phyloP scores from a whole-genome alignment of 805 yeast species.

The Hermanozyma aechmeae region DNA sequence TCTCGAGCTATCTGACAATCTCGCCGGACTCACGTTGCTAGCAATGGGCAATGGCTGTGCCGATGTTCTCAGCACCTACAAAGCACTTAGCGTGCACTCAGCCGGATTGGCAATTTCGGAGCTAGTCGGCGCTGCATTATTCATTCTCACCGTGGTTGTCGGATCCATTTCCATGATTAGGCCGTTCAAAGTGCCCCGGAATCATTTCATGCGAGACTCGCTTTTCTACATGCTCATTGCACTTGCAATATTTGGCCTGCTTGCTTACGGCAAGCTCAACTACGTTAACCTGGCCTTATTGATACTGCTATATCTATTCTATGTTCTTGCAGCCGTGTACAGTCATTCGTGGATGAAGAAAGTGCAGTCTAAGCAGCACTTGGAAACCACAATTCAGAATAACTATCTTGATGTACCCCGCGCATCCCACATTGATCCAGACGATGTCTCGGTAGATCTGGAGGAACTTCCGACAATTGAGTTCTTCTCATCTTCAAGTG shows the following conservation, averaged over 20 bases:
- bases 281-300: constrained; percentile 49
- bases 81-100: constrained; percentile 67
- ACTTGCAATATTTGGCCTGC: constrained; percentile 38
- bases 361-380: too few species aligned
- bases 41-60: constrained; percentile 94
- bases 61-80: constrained; percentile 76
- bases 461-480: too few species aligned
- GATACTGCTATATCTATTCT: constrained; percentile 45
- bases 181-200: constrained; percentile 50
- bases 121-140: constrained; percentile 82
- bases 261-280: constrained; percentile 47
- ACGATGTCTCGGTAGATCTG: too few species aligned
- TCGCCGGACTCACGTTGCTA: constrained; percentile 78
- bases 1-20: constrained; percentile 59
- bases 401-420: too few species aligned
- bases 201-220: constrained; percentile 52
- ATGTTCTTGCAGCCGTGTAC: constrained; percentile 41
- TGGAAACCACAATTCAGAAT: too few species aligned
- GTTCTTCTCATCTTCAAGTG: too few species aligned
- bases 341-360: constrained; percentile 8
- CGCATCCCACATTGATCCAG: too few species aligned
- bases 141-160: constrained; percentile 68
- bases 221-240: constrained; percentile 46
- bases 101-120: constrained; percentile 82
- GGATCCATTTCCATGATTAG: constrained; percentile 67